A percentile compares a stretch with the other conserved stretches of the same genome.
These are phyloP conservation scores for Eimeria praecox DNA, from an alignment of 169 alveolate species.

Conservation along the genomic window DNA sequence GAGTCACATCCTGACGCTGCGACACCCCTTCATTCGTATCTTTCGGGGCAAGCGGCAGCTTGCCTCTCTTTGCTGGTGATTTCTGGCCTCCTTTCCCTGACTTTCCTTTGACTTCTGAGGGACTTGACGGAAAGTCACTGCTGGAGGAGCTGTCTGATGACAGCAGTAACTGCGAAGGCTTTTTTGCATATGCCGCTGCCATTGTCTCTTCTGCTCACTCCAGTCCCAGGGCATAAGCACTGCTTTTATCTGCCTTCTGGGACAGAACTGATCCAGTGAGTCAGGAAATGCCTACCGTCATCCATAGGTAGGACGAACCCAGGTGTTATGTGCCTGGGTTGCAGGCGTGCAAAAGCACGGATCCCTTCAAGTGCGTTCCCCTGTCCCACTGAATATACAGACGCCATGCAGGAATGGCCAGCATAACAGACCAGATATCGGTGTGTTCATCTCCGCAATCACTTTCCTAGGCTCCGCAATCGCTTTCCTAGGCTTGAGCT, in stretches of 20 bases:
- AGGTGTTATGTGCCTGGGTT: neutral
- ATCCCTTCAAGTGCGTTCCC: neutral
- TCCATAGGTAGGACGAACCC: neutral
- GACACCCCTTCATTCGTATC: neutral
- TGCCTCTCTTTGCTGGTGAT: constrained; percentile 17
- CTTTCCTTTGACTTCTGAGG: neutral
- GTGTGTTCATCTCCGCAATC: neutral
- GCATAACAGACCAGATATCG: neutral
- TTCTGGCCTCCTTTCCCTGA: neutral
- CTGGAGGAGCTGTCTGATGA: constrained; percentile 75
- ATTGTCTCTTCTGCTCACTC: constrained; percentile 2
- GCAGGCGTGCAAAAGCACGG: neutral
- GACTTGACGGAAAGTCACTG: constrained; percentile 11
- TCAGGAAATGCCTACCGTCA: neutral
- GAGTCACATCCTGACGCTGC: neutral
- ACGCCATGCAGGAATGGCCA: neutral
- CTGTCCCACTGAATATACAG: neutral
- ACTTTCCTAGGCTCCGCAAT: neutral
- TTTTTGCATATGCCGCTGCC: constrained; percentile 20
- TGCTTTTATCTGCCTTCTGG: neutral
- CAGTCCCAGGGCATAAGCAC: neutral
- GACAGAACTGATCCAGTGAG: neutral
- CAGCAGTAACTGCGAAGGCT: constrained; percentile 46
- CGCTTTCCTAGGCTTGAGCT: neutral
- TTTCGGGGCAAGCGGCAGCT: constrained; percentile 23